These are phyloP conservation scores for Phaffomyces thermotolerans DNA, from an alignment of 805 yeast species.

Conservation along the genomic window DNA sequence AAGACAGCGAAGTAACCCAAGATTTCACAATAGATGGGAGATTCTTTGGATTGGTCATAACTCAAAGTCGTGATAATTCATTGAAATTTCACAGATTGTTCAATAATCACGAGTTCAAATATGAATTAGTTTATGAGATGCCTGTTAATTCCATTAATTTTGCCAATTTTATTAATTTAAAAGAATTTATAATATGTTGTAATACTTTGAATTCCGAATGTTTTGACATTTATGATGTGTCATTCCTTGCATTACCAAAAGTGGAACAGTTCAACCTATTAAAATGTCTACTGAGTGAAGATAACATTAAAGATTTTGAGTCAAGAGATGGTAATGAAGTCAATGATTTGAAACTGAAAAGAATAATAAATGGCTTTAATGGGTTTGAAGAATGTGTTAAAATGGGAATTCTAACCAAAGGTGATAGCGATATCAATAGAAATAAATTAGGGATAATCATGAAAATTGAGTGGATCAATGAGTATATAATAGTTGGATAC, in stretches of 20 bases:
- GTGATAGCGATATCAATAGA: conserved; percentile 12
- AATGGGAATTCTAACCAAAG: conserved; percentile 13
- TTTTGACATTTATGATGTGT: conserved; percentile 52
- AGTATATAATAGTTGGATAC: conserved; percentile 44
- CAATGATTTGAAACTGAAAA: conserved; percentile 14
- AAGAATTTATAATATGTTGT: conserved; percentile 43
- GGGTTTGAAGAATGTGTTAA: conserved; percentile 11
- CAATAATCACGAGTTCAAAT: conserved; percentile 2
- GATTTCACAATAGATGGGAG: conserved; percentile 17
- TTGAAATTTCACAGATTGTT: conserved; percentile 39
- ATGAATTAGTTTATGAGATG: conserved; percentile 34
- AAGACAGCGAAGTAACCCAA: neutral
- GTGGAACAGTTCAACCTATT: too few relatives aligned
- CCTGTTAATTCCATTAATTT: conserved; percentile 74
- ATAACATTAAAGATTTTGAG: neutral
- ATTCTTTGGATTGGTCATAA: conserved; percentile 39
- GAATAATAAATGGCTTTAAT: conserved; percentile 21
- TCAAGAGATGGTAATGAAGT: neutral
- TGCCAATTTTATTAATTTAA: conserved; percentile 47
- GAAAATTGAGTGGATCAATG: conserved; percentile 38
- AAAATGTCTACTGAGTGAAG: too few relatives aligned
- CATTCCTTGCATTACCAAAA: conserved; percentile 9
- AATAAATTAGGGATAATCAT: conserved; percentile 59
- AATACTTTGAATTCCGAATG: conserved; percentile 55
- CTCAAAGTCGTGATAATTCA: conserved; percentile 64